Evolutionary conservation across 1,139 yeast species (phyloP).

Genomic region (Meyerozyma smithsonii): DNA sequence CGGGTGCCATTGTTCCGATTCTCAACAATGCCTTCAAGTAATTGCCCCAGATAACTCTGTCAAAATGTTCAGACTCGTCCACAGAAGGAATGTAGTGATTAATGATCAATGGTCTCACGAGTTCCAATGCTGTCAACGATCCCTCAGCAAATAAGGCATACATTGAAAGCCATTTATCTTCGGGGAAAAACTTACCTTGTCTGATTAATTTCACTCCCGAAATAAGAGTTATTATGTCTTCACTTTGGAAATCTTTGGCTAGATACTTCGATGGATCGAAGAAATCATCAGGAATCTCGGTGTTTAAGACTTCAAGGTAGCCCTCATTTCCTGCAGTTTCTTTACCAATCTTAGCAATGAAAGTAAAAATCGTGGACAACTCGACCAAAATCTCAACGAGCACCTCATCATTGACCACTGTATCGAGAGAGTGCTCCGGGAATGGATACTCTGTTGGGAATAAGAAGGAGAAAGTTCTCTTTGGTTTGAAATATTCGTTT

Average conservation of each 20-base stretch:
- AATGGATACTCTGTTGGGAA: constrained; percentile 73
- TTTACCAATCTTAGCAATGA: constrained; percentile 50
- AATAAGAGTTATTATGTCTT: constrained; percentile 43
- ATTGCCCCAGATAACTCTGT: constrained; percentile 60
- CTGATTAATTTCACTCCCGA: constrained; percentile 57
- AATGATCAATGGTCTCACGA: constrained; percentile 53
- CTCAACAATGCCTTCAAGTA: constrained; percentile 56
- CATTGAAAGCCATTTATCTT: constrained; percentile 64
- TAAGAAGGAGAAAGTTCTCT: constrained; percentile 58
- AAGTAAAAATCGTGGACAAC: constrained; percentile 54
- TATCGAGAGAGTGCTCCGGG: constrained; percentile 62
- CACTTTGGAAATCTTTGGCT: constrained; percentile 30
- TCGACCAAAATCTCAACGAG: constrained; percentile 74
- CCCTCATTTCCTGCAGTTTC: constrained; percentile 46
- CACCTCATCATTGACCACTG: constrained; percentile 65
- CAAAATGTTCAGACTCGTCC: constrained; percentile 45
- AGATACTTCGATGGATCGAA: constrained; percentile 30
- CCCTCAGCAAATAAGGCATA: constrained; percentile 61
- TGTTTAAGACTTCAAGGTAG: constrained; percentile 23
- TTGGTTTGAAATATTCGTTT: constrained; percentile 49
- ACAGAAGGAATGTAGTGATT: constrained; percentile 51
- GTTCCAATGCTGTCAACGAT: constrained; percentile 51
- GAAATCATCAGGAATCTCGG: constrained; percentile 26
- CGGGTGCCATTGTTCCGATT: constrained; percentile 51
- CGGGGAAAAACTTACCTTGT: constrained; percentile 60